phyloP scores from a whole-genome alignment of 345 rosid species.

The Arabidopsis arenosa region DNA sequence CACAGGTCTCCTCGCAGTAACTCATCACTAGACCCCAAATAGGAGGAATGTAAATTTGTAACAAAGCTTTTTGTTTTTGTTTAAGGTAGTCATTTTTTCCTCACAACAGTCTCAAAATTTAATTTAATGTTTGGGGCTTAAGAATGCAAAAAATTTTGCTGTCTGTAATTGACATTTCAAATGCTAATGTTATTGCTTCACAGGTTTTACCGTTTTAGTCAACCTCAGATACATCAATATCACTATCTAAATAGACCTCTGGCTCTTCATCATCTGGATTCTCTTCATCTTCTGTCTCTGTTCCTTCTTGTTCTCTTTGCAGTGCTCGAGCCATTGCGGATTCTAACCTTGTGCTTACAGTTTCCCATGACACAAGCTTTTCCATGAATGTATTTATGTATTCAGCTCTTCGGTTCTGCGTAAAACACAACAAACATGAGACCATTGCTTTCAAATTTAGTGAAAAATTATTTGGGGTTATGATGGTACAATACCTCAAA shows the following conservation, averaged over 20 bases:
- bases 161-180: conserved; percentile 27
- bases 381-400: conserved; percentile 72
- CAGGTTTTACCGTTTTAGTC: conserved; percentile 43
- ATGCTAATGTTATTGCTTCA: conserved; percentile 30
- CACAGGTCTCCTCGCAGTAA: conserved; percentile 25
- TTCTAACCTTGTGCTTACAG: conserved; percentile 71
- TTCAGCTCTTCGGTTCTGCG: conserved; percentile 71
- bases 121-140: neutral
- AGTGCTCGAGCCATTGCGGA: conserved; percentile 64
- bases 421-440: conserved; percentile 22
- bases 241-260: conserved; percentile 51
- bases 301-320: conserved; percentile 69
- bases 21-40: conserved; percentile 26
- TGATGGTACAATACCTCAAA: conserved; percentile 61
- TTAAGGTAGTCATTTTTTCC: neutral
- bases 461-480: conserved; percentile 1
- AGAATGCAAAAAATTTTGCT: neutral
- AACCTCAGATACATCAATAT: conserved; percentile 54
- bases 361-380: conserved; percentile 92
- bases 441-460: neutral
- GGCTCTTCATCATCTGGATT: conserved; percentile 44
- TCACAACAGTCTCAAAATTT: neutral
- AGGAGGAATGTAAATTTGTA: conserved; percentile 33
- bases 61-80: neutral
- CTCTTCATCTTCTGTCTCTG: conserved; percentile 48